A percentile compares a stretch with the other conserved stretches of the same genome.
Evolutionary conservation across 331 rosid species (phyloP).

Genomic region (Malus hybrid): DNA sequence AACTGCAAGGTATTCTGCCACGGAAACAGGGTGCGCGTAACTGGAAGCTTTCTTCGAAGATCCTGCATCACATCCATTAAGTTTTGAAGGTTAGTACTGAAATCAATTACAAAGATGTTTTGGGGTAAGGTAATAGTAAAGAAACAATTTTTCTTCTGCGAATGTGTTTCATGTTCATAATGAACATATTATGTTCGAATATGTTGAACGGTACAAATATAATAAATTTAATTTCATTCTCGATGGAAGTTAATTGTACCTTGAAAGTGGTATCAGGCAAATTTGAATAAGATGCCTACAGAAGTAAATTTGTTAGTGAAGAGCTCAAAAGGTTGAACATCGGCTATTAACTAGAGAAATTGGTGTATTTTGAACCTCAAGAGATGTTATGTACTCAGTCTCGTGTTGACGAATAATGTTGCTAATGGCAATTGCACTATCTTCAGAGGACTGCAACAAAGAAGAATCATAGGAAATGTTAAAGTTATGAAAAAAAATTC

Average conservation of each 20-base stretch:
- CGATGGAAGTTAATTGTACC: constrained; percentile 33
- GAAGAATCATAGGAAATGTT: neutral
- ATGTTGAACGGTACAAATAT: neutral
- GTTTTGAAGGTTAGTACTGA: neutral
- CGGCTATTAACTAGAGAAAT: constrained; percentile 7
- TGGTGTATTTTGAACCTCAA: constrained; percentile 57
- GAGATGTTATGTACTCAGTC: constrained; percentile 80
- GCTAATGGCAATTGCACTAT: constrained; percentile 57
- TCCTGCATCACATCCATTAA: constrained; percentile 43
- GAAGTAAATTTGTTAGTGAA: constrained; percentile 29
- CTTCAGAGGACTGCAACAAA: constrained; percentile 78
- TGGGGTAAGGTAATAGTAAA: neutral
- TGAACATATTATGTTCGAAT: neutral
- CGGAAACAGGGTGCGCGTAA: constrained; percentile 92
- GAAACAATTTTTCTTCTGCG: neutral
- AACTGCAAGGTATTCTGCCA: constrained; percentile 93
- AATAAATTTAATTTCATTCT: neutral
- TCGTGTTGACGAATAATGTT: constrained; percentile 87
- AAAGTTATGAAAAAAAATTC: neutral
- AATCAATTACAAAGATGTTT: too few relatives aligned
- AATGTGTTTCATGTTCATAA: neutral
- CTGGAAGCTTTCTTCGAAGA: constrained; percentile 98
- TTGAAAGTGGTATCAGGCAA: constrained; percentile 96
- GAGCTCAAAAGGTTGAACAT: neutral
- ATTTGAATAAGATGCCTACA: constrained; percentile 80